Conservation (phyloP, 148 eudicot genomes). For the Dianthus caryophyllus region DNA sequence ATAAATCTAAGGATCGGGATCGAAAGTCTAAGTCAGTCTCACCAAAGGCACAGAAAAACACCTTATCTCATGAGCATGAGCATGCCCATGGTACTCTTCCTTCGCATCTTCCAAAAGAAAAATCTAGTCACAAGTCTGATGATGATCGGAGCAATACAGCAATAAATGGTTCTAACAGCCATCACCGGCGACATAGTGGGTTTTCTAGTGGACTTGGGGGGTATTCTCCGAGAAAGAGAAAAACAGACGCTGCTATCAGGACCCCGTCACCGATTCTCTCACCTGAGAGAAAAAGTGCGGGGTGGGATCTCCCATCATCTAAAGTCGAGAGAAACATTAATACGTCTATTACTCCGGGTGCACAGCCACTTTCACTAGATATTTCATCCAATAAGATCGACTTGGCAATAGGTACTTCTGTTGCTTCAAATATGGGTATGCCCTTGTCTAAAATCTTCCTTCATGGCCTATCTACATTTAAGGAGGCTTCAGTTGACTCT, state of each 20-base stretch:
- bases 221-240: constrained; percentile 95
- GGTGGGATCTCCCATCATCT: constrained; percentile 64
- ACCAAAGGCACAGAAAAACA: constrained; percentile 51
- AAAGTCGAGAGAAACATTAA: constrained; percentile 31
- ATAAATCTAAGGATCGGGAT: constrained; percentile 48
- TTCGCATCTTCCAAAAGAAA: constrained; percentile 52
- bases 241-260: constrained; percentile 68
- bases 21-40: constrained; percentile 59
- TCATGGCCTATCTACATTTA: constrained; percentile 32
- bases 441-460: constrained; percentile 35
- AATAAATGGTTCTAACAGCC: constrained; percentile 52
- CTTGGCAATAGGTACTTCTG: constrained; percentile 34
- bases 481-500: constrained; percentile 59
- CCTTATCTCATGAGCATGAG: constrained; percentile 37
- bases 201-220: constrained; percentile 85
- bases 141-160: constrained; percentile 49
- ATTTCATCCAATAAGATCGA: constrained; percentile 35
- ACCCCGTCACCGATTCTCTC: constrained; percentile 80
- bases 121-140: constrained; percentile 49
- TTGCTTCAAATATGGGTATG: constrained; percentile 34
- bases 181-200: constrained; percentile 45
- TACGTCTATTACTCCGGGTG: constrained; percentile 33
- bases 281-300: constrained; percentile 67
- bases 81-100: constrained; percentile 39
- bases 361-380: constrained; percentile 39